Conservation (phyloP, 1,284 basidiomycete genomes). For the Uromyces viciae-fabae region DNA sequence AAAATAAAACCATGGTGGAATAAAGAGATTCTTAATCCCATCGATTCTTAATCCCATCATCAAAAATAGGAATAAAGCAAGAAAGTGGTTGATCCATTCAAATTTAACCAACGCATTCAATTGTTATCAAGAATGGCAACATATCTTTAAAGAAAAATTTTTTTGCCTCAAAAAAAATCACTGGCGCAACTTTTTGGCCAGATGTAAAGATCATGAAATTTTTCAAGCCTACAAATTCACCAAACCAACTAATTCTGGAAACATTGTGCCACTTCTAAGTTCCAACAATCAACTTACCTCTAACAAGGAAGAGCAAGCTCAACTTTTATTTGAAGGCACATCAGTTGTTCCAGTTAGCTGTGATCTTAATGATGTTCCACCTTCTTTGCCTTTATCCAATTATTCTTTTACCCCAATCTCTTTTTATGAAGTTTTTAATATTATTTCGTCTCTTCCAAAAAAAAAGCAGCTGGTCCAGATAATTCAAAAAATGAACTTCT, state of each 20-base stretch:
- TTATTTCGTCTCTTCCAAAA: background rate
- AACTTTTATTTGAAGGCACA: background rate
- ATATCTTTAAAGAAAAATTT: background rate
- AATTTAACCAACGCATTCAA: background rate
- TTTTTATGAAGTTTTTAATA: background rate
- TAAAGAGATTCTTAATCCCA: background rate
- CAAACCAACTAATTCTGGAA: background rate
- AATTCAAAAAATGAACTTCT: background rate
- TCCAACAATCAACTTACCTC: background rate
- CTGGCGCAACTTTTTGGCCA: background rate
- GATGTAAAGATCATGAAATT: background rate
- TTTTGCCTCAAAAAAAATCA: background rate
- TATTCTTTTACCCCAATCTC: background rate
- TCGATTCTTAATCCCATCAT: background rate
- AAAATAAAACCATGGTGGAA: constrained; percentile 18
- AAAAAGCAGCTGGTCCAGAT: background rate
- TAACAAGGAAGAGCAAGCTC: constrained; percentile 11
- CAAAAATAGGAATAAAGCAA: background rate
- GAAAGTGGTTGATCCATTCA: background rate
- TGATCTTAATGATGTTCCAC: background rate
- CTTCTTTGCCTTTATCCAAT: no score
- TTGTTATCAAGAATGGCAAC: constrained; percentile 5
- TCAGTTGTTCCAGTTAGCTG: no score
- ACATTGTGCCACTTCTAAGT: background rate
- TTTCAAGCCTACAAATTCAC: constrained; percentile 4